These are phyloP conservation scores for Boehmeria nivea DNA, from an alignment of 306 rosid genomes.

Conservation along the genomic window DNA sequence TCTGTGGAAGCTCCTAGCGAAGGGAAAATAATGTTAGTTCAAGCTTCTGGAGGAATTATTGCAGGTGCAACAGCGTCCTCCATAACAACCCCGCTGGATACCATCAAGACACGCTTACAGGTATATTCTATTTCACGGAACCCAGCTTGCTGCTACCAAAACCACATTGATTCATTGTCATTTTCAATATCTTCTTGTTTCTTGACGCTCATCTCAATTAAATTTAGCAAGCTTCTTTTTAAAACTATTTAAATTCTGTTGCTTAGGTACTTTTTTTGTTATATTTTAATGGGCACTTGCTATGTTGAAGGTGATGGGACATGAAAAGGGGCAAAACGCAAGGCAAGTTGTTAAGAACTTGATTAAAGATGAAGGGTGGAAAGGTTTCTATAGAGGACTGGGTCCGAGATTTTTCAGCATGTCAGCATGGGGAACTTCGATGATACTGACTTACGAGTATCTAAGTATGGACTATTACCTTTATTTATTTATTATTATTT, in stretches of 20 bases:
- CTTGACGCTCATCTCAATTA: background rate
- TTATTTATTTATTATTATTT: background rate
- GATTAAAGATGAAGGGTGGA: conserved; percentile 82
- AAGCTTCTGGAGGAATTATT: conserved; percentile 76
- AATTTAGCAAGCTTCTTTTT: background rate
- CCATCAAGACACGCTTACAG: conserved; percentile 95
- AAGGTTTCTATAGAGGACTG: conserved; percentile 81
- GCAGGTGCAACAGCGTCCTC: conserved; percentile 89
- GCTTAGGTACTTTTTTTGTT: conserved; percentile 10
- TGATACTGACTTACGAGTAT: conserved; percentile 87
- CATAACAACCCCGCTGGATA: conserved; percentile 84
- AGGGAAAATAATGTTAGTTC: conserved; percentile 55
- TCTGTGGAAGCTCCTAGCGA: conserved; percentile 39
- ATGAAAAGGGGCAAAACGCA: conserved; percentile 52
- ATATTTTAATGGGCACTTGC: conserved; percentile 16
- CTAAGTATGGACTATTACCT: conserved; percentile 51
- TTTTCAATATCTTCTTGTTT: conserved; percentile 3
- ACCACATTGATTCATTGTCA: conserved; percentile 10
- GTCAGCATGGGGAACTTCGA: conserved; percentile 97
- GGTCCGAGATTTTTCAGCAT: conserved; percentile 94
- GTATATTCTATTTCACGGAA: conserved; percentile 28
- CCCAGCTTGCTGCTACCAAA: background rate
- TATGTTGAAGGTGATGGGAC: conserved; percentile 62
- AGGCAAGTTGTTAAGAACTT: conserved; percentile 72
- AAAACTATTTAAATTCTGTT: background rate